Evolutionary conservation across 108 stramenopile genomes (phyloP).

Genomic region (Pseudonitzschia pungens): DNA sequence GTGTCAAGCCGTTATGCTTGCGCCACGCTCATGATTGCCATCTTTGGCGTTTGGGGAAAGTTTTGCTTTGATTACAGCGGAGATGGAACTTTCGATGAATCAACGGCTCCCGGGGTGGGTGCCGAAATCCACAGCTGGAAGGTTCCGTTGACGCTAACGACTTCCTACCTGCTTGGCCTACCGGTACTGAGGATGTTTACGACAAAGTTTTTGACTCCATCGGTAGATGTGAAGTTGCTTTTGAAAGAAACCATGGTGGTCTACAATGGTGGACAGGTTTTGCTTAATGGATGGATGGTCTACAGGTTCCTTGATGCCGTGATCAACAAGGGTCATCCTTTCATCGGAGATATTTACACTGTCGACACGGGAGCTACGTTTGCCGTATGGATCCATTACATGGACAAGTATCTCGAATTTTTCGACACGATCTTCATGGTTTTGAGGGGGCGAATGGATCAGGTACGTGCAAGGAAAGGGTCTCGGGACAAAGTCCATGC

Average conservation of each 20-base stretch:
- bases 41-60: conserved; percentile 75
- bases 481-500: too few species aligned
- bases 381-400: conserved; percentile 97
- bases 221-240: conserved; percentile 74
- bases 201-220: conserved; percentile 41
- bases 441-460: conserved; percentile 82
- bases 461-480: conserved; percentile 59
- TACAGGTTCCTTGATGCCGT: conserved; percentile 70
- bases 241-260: conserved; percentile 86
- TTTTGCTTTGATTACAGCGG: conserved; percentile 38
- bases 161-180: conserved; percentile 68
- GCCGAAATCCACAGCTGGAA: conserved; percentile 55
- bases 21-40: conserved; percentile 60
- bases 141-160: conserved; percentile 59
- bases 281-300: conserved; percentile 96
- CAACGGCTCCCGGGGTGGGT: conserved; percentile 57
- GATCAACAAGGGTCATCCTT: conserved; percentile 71
- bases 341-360: conserved; percentile 71
- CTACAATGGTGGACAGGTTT: conserved; percentile 94
- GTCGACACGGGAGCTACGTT: conserved; percentile 57
- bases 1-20: conserved; percentile 66
- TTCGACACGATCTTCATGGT: conserved; percentile 99
- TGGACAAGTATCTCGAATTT: conserved; percentile 97
- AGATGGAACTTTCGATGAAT: conserved; percentile 18
- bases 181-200: conserved; percentile 63